Conservation (phyloP, 2,329 filamentous ascomycete genomes). For the Coniochaeta ligniaria region DNA sequence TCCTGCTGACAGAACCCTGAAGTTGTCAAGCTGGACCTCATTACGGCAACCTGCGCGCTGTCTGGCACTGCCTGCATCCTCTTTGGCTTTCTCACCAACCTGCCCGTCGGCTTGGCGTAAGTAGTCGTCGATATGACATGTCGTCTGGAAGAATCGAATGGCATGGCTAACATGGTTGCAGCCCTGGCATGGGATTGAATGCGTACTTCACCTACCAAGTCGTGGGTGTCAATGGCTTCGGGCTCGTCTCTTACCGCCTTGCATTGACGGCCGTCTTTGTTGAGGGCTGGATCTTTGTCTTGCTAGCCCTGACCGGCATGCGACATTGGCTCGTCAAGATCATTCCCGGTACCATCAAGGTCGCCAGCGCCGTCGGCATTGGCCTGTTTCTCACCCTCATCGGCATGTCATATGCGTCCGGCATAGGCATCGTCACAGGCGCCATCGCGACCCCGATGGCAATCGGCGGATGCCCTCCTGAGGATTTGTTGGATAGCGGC, state of each 20-base stretch:
- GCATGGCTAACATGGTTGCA: conserved; percentile 18
- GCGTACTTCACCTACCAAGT: conserved; percentile 64
- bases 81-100: conserved; percentile 76
- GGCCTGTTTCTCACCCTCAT: conserved; percentile 58
- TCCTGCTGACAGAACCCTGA: conserved; percentile 1
- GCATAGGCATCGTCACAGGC: conserved; percentile 77
- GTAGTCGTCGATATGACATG: conserved; percentile 13
- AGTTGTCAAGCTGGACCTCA: conserved; percentile 67
- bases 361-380: conserved; percentile 58
- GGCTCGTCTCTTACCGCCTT: conserved; percentile 49
- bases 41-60: conserved; percentile 78
- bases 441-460: conserved; percentile 63
- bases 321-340: conserved; percentile 65
- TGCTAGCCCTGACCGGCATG: conserved; percentile 59
- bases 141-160: too few species aligned
- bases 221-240: conserved; percentile 51
- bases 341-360: conserved; percentile 58
- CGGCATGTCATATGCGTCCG: conserved; percentile 68
- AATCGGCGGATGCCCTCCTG: conserved; percentile 63
- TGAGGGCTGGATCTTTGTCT: conserved; percentile 57
- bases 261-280: conserved; percentile 59
- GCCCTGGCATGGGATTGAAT: conserved; percentile 61
- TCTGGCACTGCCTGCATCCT: conserved; percentile 66
- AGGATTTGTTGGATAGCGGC: conserved; percentile 39
- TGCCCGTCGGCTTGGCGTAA: conserved; percentile 70